Base-by-base conservation (phyloP, 768 basidiomycete genomes). In the Leccinellum luteum region DNA sequence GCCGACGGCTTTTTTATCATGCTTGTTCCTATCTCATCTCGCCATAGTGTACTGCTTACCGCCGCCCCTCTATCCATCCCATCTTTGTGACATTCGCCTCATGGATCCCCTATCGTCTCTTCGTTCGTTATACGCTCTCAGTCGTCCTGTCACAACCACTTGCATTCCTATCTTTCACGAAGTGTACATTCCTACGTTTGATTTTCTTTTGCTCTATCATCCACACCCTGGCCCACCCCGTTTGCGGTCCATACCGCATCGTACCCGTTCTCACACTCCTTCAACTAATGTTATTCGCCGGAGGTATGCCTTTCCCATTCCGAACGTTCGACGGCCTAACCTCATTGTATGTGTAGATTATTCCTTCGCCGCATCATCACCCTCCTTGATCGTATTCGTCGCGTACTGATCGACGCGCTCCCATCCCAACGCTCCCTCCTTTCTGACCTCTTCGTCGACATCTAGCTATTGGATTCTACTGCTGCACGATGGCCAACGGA, bases 271-370 rank as follows among this genome's bases (percentile, higher is more conserved):
- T n/a, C 45, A 58, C 60, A 28, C 13, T 58, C 66, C 7, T 58
- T 69, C 45, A 27, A 41, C 31, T 57, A 58, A 41, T 44, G 38
- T 51, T 60, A 55, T 62, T 55, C 30, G 8, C 51, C 1, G 45
- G 10, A 67, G 63, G 68, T 69, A 60, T 28, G 54, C 6, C n/a
- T 32, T 32, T 21, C 17, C 14, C n/a, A n/a, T 12, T 48, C 34
- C 6, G 12, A 41, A 13, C 10, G 4, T 10, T 54, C 2, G 13
- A 49, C 12, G 21, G 47, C 21, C 28, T 38, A 51, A 44, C 35
- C 47, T 53, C 10, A 55, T 55, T 23, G 1, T 12, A 13, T 30
- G 1, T 21, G 21, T 6, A 67, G 65, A 52, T 50, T 41, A 30
- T 32, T 38, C 21, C 4, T 21, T 48, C 12, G 23, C 25, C 23